Evolutionary conservation across 306 rosid genomes (phyloP).

Genomic region (Macrotyloma uniflorum): DNA sequence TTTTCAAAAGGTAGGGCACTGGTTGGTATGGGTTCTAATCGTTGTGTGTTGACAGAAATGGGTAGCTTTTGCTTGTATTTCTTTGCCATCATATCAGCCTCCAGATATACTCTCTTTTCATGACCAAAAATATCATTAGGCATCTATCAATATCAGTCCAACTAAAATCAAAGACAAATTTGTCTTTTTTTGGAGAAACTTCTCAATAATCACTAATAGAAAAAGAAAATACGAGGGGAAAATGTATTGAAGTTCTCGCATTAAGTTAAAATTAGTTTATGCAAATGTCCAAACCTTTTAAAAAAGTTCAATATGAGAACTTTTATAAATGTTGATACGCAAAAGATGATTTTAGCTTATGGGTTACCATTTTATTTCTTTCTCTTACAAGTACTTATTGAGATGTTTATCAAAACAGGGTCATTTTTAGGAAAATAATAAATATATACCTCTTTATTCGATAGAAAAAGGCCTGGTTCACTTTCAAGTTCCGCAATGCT

Average conservation of each 20-base stretch:
- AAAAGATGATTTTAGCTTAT: background rate
- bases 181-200: background rate
- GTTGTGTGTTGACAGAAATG: conserved; percentile 24
- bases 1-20: conserved; percentile 61
- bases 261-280: background rate
- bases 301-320: background rate
- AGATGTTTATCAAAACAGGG: background rate
- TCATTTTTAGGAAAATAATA: conserved; percentile 10
- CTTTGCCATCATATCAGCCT: conserved; percentile 84
- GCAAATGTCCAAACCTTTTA: background rate
- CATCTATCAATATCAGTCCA: conserved; percentile 27
- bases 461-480: conserved; percentile 81
- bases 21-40: conserved; percentile 36
- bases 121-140: background rate
- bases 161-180: conserved; percentile 11
- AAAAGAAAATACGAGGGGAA: background rate
- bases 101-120: conserved; percentile 66
- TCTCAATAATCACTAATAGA: background rate
- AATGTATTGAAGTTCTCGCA: background rate
- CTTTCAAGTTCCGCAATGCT: conserved; percentile 95
- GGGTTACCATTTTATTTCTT: background rate
- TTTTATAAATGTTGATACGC: background rate
- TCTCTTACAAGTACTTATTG: background rate
- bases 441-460: conserved; percentile 69
- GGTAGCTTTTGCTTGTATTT: conserved; percentile 76